Evolutionary conservation across 352 stramenopile species (phyloP).

Genomic region (Aphanomyces invadans): DNA sequence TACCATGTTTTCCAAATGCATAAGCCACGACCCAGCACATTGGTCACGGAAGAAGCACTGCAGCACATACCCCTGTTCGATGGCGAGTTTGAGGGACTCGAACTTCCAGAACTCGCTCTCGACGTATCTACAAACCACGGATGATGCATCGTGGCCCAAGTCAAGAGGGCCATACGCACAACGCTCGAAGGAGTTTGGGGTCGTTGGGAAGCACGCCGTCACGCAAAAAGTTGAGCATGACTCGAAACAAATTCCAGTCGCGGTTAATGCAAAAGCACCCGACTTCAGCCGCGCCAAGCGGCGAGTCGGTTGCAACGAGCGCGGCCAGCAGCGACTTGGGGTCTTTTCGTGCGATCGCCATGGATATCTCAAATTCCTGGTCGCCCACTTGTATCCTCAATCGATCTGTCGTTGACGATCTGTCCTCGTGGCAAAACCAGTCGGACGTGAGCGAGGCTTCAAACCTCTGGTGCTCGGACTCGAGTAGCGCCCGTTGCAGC

Average conservation of each 20-base stretch:
- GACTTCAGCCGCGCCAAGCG: slow-evolving; percentile 43
- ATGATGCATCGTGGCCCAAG: slow-evolving; percentile 12
- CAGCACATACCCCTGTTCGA: slow-evolving; percentile 64
- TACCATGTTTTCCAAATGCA: slow-evolving; percentile 5
- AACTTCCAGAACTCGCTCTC: slow-evolving; percentile 82
- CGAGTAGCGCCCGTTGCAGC: slow-evolving; percentile 60
- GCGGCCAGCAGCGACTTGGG: slow-evolving; percentile 52
- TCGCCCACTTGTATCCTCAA: slow-evolving; percentile 62
- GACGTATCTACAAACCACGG: slow-evolving; percentile 63
- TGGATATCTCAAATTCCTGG: slow-evolving; percentile 64
- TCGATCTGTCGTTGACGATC: slow-evolving; percentile 20
- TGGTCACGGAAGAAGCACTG: slow-evolving; percentile 23
- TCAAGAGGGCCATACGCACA: not conserved
- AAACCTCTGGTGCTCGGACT: slow-evolving; percentile 68
- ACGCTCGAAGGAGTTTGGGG: slow-evolving; percentile 39
- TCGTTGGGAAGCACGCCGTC: slow-evolving; percentile 62
- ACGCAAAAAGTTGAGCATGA: slow-evolving; percentile 71
- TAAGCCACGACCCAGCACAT: slow-evolving; percentile 9
- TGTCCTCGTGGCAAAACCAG: slow-evolving; percentile 52
- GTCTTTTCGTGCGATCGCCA: slow-evolving; percentile 44
- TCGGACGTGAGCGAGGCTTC: slow-evolving; percentile 58
- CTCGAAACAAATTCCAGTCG: slow-evolving; percentile 69
- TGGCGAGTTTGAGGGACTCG: slow-evolving; percentile 60
- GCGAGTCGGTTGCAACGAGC: slow-evolving; percentile 54
- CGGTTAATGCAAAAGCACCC: slow-evolving; percentile 69